phyloP scores from a whole-genome alignment of 805 yeast genomes.

The Saccharomycopsis sp. region DNA sequence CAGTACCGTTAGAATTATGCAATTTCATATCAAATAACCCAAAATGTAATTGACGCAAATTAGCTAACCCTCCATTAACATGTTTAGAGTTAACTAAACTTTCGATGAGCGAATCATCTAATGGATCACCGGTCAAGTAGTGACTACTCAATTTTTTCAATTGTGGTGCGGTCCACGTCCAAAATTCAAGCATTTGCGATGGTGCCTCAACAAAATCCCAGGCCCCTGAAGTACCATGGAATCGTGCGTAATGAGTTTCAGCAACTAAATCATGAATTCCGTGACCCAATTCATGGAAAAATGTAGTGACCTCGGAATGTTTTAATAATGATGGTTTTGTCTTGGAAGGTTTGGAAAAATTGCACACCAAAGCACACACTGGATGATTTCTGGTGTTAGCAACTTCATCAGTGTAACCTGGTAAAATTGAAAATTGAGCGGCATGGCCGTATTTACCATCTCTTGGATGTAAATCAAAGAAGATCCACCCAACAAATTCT shows the following conservation, averaged over 20 bases:
- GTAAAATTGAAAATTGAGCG: slow-evolving; percentile 65
- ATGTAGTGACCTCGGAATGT: slow-evolving; percentile 68
- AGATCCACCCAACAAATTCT: slow-evolving; percentile 69
- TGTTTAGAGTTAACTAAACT: slow-evolving; percentile 59
- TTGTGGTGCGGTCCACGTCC: slow-evolving; percentile 73
- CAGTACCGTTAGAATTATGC: slow-evolving; percentile 42
- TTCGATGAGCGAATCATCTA: slow-evolving; percentile 50
- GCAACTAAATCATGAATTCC: slow-evolving; percentile 78
- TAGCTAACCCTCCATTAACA: slow-evolving; percentile 67
- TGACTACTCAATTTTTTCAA: slow-evolving; percentile 57
- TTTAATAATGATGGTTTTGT: slow-evolving; percentile 23
- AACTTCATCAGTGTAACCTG: slow-evolving; percentile 44
- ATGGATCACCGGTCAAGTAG: slow-evolving; percentile 50
- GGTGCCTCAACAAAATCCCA: slow-evolving; percentile 92
- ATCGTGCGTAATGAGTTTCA: slow-evolving; percentile 53
- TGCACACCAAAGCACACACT: slow-evolving; percentile 74
- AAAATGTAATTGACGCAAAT: slow-evolving; percentile 71
- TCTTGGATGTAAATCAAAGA: slow-evolving; percentile 78
- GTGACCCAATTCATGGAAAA: slow-evolving; percentile 87
- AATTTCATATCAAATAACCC: slow-evolving; percentile 71
- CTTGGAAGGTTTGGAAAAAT: slow-evolving; percentile 60
- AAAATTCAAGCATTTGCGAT: slow-evolving; percentile 81
- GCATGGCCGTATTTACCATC: slow-evolving; percentile 87
- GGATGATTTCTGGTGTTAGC: slow-evolving; percentile 50
- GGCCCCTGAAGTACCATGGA: slow-evolving; percentile 71